phyloP scores from a whole-genome alignment of 2,329 filamentous ascomycete genomes.

The Trichophyton simii region DNA sequence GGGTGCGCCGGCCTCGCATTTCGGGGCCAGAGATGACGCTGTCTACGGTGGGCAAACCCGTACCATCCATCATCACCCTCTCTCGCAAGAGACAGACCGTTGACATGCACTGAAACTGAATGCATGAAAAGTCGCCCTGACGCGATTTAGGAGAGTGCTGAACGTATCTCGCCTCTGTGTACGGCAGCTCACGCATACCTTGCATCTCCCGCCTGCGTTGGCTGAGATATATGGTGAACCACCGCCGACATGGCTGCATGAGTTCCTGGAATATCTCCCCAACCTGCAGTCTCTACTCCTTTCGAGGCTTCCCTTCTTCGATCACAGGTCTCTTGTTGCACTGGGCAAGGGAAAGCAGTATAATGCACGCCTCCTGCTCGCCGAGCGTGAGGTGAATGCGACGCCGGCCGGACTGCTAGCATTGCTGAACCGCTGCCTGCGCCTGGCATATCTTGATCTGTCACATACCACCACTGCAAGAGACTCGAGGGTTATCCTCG shows the following conservation, averaged over 20 bases:
- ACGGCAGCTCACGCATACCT: slow-evolving; percentile 46
- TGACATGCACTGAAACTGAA: not conserved
- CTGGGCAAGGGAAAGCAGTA: slow-evolving; percentile 30
- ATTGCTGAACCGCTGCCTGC: slow-evolving; percentile 40
- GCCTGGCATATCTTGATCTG: slow-evolving; percentile 46
- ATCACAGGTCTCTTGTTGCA: slow-evolving; percentile 44
- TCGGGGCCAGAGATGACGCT: slow-evolving; percentile 47
- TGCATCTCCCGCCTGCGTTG: slow-evolving; percentile 48
- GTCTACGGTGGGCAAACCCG: slow-evolving; percentile 38
- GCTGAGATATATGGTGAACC: slow-evolving; percentile 50
- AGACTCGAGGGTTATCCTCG: slow-evolving; percentile 37
- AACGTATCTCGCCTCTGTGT: slow-evolving; percentile 42
- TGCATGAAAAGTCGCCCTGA: slow-evolving; percentile 41
- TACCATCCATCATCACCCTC: not conserved
- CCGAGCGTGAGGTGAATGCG: slow-evolving; percentile 46
- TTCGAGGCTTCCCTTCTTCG: slow-evolving; percentile 48
- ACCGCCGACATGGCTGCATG: slow-evolving; percentile 46
- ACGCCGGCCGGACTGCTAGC: slow-evolving; percentile 43
- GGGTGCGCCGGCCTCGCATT: slow-evolving; percentile 52
- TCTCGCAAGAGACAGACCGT: not conserved
- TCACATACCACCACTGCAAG: slow-evolving; percentile 42
- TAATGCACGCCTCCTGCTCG: slow-evolving; percentile 43
- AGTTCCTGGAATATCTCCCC: slow-evolving; percentile 46
- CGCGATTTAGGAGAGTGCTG: slow-evolving; percentile 46
- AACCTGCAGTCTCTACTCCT: slow-evolving; percentile 49